Base-by-base conservation (phyloP, 805 yeast species). In the Candida boleticola region DNA sequence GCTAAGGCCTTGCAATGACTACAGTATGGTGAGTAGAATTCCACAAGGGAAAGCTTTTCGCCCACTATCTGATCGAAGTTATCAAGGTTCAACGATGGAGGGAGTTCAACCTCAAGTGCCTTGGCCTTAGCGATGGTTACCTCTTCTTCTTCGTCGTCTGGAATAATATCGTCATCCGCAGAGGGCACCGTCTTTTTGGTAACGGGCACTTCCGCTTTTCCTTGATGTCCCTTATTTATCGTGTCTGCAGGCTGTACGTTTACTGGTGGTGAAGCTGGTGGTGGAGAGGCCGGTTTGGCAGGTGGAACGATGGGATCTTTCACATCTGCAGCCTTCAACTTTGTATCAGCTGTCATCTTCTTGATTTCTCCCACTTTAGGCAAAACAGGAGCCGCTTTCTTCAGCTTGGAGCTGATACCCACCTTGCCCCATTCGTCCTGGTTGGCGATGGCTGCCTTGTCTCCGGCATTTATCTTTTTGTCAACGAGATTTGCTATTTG, bases 11-110 rank as follows among this genome's bases (percentile, higher is more conserved):
- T 75, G 65, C 99, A 93, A 63, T 92, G 98, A 5, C 68, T 60
- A 60, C 99, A 93, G 54, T 83, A 83, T 0, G 99, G 99, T 25
- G 96, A 88, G 58, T 65, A 93, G 63, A 89, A 90, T 64, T 92
- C 97, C 26, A 92, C 82, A 55, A 92, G 73, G 54, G 89, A 83
- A 17, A 82, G 64, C 2, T 84, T 84, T 7, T 71, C 63, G 16
- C 68, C 56, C n/a, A 79, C 55, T 29, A 66, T 64, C 10, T 59
- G 45, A 40, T 78, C 80, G 54, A 85, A 88, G 17, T 66, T 71
- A 1, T 63, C 72, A 3, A 58, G 49, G 0, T 73, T 78, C 36
- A 88, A 59, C 1, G 73, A 69, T 2, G 63, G 71, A 0, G 93
- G 93, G 13, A 77, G 46, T 19, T 43, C 39, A 3, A 51, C 47